A percentile compares a stretch with the other conserved stretches of the same genome.
phyloP scores from a whole-genome alignment of 208 protist genomes.

The Vickermania ingenoplastis region DNA sequence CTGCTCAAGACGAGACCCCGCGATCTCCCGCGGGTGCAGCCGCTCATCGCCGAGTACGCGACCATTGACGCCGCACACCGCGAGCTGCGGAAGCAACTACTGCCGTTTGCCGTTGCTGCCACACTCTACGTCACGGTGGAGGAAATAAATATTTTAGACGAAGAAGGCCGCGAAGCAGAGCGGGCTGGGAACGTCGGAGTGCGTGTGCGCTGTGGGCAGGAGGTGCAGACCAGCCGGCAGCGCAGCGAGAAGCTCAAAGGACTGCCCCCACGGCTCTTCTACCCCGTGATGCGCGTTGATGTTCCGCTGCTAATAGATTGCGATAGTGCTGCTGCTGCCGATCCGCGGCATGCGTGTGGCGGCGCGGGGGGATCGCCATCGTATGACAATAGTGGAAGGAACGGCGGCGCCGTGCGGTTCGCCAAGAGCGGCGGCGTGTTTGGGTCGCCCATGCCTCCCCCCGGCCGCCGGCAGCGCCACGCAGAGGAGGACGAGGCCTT shows the following conservation, averaged over 20 bases:
- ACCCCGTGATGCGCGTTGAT: conserved; percentile 21
- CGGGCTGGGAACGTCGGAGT: conserved; percentile 30
- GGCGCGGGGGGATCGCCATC: no score
- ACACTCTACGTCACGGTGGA: conserved; percentile 76
- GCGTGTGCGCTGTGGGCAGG: conserved; percentile 25
- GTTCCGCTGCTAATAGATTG: conserved; percentile 7
- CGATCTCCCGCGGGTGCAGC: conserved; percentile 48
- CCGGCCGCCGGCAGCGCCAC: neutral
- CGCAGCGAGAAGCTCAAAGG: conserved; percentile 13
- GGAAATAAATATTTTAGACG: conserved; percentile 27
- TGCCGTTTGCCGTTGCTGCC: conserved; percentile 20
- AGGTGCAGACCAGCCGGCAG: conserved; percentile 30
- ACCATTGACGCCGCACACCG: conserved; percentile 51
- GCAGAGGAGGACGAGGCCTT: conserved; percentile 17
- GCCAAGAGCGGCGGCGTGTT: neutral
- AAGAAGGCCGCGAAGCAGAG: conserved; percentile 26
- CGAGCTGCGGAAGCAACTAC: conserved; percentile 50
- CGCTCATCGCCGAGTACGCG: conserved; percentile 45
- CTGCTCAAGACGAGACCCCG: conserved; percentile 51
- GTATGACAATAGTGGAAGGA: no score
- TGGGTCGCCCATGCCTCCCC: neutral
- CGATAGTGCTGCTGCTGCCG: neutral
- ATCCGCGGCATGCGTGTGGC: neutral
- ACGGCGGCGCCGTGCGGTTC: no score
- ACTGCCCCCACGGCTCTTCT: conserved; percentile 20